Evolutionary conservation across 805 yeast species (phyloP).

Genomic region (Metschnikowia borealis): DNA sequence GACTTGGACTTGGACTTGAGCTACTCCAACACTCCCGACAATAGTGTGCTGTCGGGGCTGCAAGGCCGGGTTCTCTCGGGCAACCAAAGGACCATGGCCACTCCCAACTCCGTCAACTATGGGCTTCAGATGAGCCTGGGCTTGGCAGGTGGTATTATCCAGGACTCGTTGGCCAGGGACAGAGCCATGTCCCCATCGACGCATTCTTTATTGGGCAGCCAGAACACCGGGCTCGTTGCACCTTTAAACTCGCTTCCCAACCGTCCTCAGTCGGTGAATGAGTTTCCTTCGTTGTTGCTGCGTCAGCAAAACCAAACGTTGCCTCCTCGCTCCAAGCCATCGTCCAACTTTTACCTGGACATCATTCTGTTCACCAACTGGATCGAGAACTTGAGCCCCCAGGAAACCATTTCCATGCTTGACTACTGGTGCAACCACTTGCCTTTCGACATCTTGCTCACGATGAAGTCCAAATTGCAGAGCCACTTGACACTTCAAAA

Average conservation of each 20-base stretch:
- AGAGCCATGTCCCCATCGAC: constrained; percentile 21
- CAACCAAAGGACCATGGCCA: constrained; percentile 17
- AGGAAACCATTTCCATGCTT: constrained; percentile 49
- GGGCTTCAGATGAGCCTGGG: constrained; percentile 4
- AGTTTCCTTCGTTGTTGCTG: constrained; percentile 21
- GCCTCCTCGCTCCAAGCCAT: constrained; percentile 16
- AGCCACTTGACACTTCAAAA: constrained; percentile 22
- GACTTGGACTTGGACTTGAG: constrained; percentile 44
- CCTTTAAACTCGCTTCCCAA: constrained; percentile 31
- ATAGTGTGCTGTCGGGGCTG: not conserved
- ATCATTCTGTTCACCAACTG: constrained; percentile 42
- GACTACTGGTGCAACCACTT: constrained; percentile 50
- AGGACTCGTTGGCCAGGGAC: constrained; percentile 17
- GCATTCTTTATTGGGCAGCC: constrained; percentile 25
- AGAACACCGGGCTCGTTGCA: constrained; percentile 24
- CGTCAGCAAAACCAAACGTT: constrained; percentile 6
- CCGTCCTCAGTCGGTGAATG: constrained; percentile 43
- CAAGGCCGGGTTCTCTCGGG: constrained; percentile 8
- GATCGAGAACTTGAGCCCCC: constrained; percentile 37
- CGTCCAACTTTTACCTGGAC: constrained; percentile 33
- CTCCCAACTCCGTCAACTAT: constrained; percentile 13
- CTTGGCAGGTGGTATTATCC: constrained; percentile 1
- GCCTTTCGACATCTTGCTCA: constrained; percentile 48
- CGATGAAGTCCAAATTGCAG: constrained; percentile 48
- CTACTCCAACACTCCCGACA: constrained; percentile 10